phyloP scores from a whole-genome alignment of 768 basidiomycete genomes.

The Boletus pseudopeckii region DNA sequence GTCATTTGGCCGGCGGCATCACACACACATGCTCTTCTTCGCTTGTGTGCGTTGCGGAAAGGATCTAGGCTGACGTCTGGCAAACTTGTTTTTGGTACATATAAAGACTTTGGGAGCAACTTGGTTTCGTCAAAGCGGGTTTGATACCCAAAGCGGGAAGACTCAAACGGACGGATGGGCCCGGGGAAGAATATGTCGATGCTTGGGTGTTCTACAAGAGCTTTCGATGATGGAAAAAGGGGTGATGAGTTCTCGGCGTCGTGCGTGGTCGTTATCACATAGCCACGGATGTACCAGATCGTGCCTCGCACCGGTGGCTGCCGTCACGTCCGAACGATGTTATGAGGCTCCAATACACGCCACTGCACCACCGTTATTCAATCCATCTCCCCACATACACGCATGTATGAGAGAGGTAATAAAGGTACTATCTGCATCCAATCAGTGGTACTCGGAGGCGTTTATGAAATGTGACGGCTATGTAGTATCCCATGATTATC shows the following conservation, averaged over 20 bases:
- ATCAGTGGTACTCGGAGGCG: conserved; percentile 6
- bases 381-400: background rate
- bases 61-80: background rate
- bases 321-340: too few species aligned
- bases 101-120: conserved; percentile 67
- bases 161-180: conserved; percentile 60
- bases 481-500: background rate
- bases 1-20: too few species aligned
- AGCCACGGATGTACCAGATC: background rate
- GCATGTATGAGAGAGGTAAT: background rate
- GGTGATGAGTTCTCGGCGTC: too few species aligned
- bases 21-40: background rate
- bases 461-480: background rate
- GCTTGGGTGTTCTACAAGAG: conserved; percentile 83
- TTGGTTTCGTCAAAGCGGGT: conserved; percentile 79
- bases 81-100: background rate
- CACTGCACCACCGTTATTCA: background rate
- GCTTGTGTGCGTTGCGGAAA: background rate
- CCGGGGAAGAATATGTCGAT: conserved; percentile 84
- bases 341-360: background rate
- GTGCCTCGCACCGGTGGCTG: background rate
- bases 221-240: conserved; percentile 42
- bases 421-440: conserved; percentile 4
- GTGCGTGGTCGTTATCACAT: too few species aligned
- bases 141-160: conserved; percentile 74